phyloP scores from a whole-genome alignment of 139 green algal species.

The Tetradesmus obliquus region DNA sequence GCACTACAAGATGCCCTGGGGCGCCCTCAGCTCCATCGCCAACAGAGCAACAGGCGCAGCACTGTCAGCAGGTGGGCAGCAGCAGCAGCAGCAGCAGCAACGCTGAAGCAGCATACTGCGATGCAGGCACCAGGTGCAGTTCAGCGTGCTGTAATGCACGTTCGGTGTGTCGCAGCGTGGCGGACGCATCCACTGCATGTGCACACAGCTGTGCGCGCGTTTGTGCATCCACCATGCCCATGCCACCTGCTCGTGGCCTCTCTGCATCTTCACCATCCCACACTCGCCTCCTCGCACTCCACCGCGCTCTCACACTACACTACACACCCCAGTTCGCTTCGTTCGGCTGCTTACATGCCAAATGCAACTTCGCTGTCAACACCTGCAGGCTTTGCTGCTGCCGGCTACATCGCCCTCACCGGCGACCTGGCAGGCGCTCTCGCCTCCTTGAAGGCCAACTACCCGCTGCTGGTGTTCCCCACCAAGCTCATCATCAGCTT shows the following conservation, averaged over 20 bases:
- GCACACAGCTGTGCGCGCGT: background rate
- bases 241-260: too few relatives aligned
- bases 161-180: background rate
- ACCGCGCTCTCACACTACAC: too few relatives aligned
- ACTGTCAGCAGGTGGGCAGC: slow-evolving; percentile 75
- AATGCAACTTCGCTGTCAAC: background rate
- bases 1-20: slow-evolving; percentile 95
- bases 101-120: background rate
- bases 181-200: background rate
- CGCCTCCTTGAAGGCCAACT: slow-evolving; percentile 62
- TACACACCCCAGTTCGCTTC: too few relatives aligned
- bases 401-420: slow-evolving; percentile 75
- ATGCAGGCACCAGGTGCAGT: background rate
- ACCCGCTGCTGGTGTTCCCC: slow-evolving; percentile 76
- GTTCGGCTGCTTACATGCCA: too few relatives aligned
- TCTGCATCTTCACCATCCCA: too few relatives aligned
- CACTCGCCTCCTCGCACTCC: too few relatives aligned
- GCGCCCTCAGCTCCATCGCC: slow-evolving; percentile 87
- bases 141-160: background rate
- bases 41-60: slow-evolving; percentile 89
- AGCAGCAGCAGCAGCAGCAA: background rate
- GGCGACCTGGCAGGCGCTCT: slow-evolving; percentile 79
- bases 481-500: slow-evolving; percentile 82
- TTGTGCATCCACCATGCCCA: background rate
- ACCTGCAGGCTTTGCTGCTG: slow-evolving; percentile 67